Evolutionary conservation across 2,329 filamentous ascomycete genomes (phyloP), one percentile per base, ranked within the genome.

Genomic region (Zymoseptoria ardabiliae): DNA sequence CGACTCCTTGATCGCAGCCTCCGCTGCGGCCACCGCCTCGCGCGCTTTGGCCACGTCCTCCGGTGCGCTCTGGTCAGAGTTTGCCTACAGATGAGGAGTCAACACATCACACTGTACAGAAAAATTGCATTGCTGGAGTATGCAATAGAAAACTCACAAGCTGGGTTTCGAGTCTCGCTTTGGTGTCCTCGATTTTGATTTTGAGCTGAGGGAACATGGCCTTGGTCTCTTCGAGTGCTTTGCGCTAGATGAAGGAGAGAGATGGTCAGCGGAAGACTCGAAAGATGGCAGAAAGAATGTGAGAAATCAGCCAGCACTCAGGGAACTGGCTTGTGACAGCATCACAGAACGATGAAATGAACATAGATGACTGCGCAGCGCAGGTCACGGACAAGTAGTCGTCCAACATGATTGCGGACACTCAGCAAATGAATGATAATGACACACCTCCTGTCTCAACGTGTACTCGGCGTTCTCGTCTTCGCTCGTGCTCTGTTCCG

Each of bases 161-260:
- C 73, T 90, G 81, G 66, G 88, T 83, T 76, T 95, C 85, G 54
- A 97, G 79, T 71, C 86, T 90, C 59, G 82, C 79, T 49, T 92
- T 78, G 1, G 91, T 87, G 58, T 87, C 84, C 52, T 75, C 76
- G 67, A 97, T 91, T 70, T 90, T 87, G 70, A 83, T 73, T 68
- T 82, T 83, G 65, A 97, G 76, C 1, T 84, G 84, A 2, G 81
- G 87, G 68, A 97, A 88, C 25, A 97, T 85, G 58, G 86, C 88
- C 72, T 88, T 88, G 8, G 94, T 97, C 77, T 99, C 90, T 65
- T 91, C 85, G n/a, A 91, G 78, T 21, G 89, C 92, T 78, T 84
- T 83, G 77, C 84, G 83, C 91, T 96, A 60, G 28, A 51, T 23
- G 21, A 17, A 19, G 19, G 51, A 56, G 54, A 59, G 58, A 55